phyloP scores from a whole-genome alignment of 257 asterid genomes.

The Parsonsia alboflavescens region DNA sequence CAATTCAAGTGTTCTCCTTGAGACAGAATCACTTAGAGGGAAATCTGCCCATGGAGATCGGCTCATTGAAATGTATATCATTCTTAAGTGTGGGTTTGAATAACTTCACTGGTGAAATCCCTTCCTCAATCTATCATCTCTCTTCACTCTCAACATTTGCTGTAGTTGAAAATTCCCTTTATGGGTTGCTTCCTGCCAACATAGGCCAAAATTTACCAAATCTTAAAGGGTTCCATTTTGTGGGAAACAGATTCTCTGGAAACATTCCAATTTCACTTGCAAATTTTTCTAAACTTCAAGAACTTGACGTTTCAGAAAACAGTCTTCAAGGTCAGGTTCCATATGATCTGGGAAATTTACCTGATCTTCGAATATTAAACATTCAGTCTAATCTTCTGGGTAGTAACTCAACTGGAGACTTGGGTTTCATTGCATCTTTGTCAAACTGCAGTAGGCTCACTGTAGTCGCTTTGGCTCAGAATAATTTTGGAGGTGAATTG shows the following conservation, averaged over 20 bases:
- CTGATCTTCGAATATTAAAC: too few relatives aligned
- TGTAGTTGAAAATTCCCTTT: slow-evolving; percentile 10
- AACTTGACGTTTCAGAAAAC: too few relatives aligned
- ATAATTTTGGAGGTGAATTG: too few relatives aligned
- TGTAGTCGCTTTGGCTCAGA: too few relatives aligned
- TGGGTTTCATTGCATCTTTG: too few relatives aligned
- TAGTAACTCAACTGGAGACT: too few relatives aligned
- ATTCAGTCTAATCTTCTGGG: too few relatives aligned
- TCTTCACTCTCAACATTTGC: slow-evolving; percentile 27
- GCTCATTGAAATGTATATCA: slow-evolving; percentile 18
- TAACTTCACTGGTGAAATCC: slow-evolving; percentile 17
- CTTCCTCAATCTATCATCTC: slow-evolving; percentile 5
- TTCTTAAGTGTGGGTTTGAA: slow-evolving; percentile 15
- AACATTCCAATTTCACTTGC: slow-evolving; percentile 25
- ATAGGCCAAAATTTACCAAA: slow-evolving; percentile 5
- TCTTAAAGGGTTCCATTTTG: slow-evolving; percentile 10
- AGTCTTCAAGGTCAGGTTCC: too few relatives aligned
- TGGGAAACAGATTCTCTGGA: slow-evolving; percentile 20
- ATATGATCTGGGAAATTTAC: slow-evolving; percentile 24
- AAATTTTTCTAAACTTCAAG: slow-evolving; percentile 22
- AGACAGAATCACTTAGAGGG: slow-evolving; percentile 24
- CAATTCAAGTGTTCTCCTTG: slow-evolving; percentile 11
- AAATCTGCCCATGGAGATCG: slow-evolving; percentile 27
- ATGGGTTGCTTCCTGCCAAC: slow-evolving; percentile 24
- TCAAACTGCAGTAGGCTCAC: too few relatives aligned